Evolutionary conservation across 352 stramenopile species (phyloP).

Genomic region (Halophytophthora batemanensis): DNA sequence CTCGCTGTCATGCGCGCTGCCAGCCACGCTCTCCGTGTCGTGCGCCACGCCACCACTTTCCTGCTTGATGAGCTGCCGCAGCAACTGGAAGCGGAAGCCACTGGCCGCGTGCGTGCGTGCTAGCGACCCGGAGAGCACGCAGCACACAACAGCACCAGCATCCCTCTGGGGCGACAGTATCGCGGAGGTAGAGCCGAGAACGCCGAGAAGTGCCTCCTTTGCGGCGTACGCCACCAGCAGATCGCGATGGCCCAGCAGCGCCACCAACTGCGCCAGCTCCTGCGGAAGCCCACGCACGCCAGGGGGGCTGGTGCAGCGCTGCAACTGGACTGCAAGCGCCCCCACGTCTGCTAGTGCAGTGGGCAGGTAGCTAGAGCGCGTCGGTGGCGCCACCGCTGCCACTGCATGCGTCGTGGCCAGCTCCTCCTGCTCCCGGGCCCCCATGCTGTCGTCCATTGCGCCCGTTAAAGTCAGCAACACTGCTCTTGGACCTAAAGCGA

Average conservation of each 20-base stretch:
- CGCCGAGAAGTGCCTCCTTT: slow-evolving; percentile 30
- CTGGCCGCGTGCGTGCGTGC: slow-evolving; percentile 12
- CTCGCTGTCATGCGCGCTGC: slow-evolving; percentile 1
- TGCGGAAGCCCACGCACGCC: neutral
- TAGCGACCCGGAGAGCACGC: neutral
- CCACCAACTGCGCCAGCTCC: slow-evolving; percentile 16
- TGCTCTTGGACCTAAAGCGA: too few species aligned
- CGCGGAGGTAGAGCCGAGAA: slow-evolving; percentile 4
- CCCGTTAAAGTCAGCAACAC: too few species aligned
- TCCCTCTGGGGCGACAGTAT: slow-evolving; percentile 3
- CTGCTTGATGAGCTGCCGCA: slow-evolving; percentile 38
- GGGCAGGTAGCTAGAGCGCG: too few species aligned
- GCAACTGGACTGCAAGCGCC: slow-evolving; percentile 8
- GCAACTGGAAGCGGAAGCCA: slow-evolving; percentile 47
- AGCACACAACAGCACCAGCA: slow-evolving; percentile 11
- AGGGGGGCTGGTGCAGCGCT: neutral
- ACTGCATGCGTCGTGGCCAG: too few species aligned
- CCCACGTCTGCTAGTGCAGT: neutral
- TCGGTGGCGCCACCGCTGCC: too few species aligned
- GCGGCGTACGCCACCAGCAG: slow-evolving; percentile 41
- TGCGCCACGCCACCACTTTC: neutral
- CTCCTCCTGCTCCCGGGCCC: too few species aligned
- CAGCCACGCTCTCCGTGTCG: slow-evolving; percentile 1
- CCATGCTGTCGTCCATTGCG: too few species aligned
- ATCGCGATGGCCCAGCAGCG: slow-evolving; percentile 27